phyloP scores from a whole-genome alignment of 1,284 basidiomycete species.

The Irpex sp. region DNA sequence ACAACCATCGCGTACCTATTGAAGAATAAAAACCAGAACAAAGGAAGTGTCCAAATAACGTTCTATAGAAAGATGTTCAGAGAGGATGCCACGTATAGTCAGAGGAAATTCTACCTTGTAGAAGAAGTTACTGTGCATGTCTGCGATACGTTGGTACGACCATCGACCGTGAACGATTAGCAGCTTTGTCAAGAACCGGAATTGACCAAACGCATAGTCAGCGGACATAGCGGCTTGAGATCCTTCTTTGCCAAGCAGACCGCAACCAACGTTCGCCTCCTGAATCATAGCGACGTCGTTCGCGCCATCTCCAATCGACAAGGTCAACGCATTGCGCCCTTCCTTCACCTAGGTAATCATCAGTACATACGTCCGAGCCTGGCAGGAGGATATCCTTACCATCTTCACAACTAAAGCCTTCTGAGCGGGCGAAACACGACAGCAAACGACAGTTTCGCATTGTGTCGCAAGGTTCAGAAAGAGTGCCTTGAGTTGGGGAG shows the following conservation, averaged over 20 bases:
- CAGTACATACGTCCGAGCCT: background rate
- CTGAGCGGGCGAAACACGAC: conserved; percentile 94
- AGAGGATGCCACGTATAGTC: background rate
- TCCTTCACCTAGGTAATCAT: conserved; percentile 74
- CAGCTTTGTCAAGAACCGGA: conserved; percentile 90
- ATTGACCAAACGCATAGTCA: conserved; percentile 97
- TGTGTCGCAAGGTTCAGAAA: conserved; percentile 94
- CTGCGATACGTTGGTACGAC: conserved; percentile 96
- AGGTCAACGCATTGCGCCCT: conserved; percentile 91
- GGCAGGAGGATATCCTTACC: conserved; percentile 38
- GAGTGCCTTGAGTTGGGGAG: conserved; percentile 73
- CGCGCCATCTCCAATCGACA: conserved; percentile 95
- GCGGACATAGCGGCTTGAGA: conserved; percentile 99
- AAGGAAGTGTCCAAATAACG: conserved; percentile 86
- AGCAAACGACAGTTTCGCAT: conserved; percentile 96
- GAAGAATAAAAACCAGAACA: conserved; percentile 94
- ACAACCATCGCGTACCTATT: conserved; percentile 50
- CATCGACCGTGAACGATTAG: conserved; percentile 94
- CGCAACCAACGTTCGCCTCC: conserved; percentile 96
- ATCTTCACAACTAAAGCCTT: conserved; percentile 95
- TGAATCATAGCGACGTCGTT: conserved; percentile 99
- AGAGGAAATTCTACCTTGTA: conserved; percentile 69
- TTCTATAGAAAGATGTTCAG: conserved; percentile 44
- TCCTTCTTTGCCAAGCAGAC: conserved; percentile 91
- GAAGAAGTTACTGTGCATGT: conserved; percentile 98